Evolutionary conservation across 2,329 filamentous ascomycete species (phyloP), one percentile per base, ranked within the genome.

Genomic region (Fusarium sp.): DNA sequence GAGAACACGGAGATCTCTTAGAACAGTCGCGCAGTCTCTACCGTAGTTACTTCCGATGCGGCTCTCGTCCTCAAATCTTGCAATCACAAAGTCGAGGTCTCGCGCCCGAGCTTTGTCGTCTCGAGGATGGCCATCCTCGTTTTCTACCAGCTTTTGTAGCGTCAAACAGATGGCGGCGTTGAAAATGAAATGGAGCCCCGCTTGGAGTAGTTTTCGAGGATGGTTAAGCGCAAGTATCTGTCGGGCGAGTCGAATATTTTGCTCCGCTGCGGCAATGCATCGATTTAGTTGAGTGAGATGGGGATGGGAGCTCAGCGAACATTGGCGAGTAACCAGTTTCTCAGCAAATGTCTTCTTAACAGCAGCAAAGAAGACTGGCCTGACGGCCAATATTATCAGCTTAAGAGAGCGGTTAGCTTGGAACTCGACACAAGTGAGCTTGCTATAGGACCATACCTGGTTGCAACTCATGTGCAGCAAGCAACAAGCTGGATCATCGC

Each of bases 391-490:
- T 48, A 87, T 83, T n/a, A 85, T 66, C 15, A 87, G 81, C 82
- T 74, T 28, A 6, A 44, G 10, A 4, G n/a, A 3, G 15, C 10
- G 6, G 16, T 72, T 41, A 70, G 52, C n/a, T 8, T 12, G 3
- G 12, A 18, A 8, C 7, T n/a, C 3, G 9, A 8, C 2, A 23
- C 12, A 9, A 30, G 8, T 15, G 7, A 27, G 10, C 12, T 8
- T 7, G 18, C 11, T 7, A 11, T 23, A 9, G 31, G 18, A 12
- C 39, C 11, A 34, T 66, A 68, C 73, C 63, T 87, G 77, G 65
- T 87, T 86, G 71, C 84, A 82, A 55, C 77, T 76, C 85, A 87
- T 86, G 64, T 87, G 85, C 44, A 87, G 74, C 43, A 81, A 75
- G 72, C 81, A 84, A 55, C 78, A 76, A 7, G 83, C 80, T 18